Evolutionary conservation across 1,284 basidiomycete genomes (phyloP).

Genomic region (Coniferiporia weirii): DNA sequence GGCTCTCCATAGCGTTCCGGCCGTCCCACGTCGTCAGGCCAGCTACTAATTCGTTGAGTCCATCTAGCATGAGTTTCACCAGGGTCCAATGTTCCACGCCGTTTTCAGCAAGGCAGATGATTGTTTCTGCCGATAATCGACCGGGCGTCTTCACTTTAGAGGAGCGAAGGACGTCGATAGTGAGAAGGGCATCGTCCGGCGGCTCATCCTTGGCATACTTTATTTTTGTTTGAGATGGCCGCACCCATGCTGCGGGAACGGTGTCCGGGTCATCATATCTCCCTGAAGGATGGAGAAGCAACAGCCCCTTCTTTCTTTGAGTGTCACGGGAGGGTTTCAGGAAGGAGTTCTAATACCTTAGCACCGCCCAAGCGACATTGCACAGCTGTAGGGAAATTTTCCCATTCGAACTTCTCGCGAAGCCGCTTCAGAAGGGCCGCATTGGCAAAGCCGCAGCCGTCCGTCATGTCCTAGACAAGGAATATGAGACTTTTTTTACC

Average conservation of each 20-base stretch:
- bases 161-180: conserved; percentile 44
- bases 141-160: conserved; percentile 38
- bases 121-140: conserved; percentile 41
- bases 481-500: conserved; percentile 22
- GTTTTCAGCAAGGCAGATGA: conserved; percentile 49
- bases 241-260: conserved; percentile 33
- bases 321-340: neutral
- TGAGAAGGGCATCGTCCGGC: conserved; percentile 36
- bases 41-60: conserved; percentile 32
- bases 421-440: conserved; percentile 32
- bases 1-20: conserved; percentile 33
- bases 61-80: conserved; percentile 32
- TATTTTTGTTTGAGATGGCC: conserved; percentile 48
- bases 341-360: conserved; percentile 33
- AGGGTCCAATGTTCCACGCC: conserved; percentile 38
- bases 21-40: conserved; percentile 39
- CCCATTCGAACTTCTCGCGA: conserved; percentile 31
- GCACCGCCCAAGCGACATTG: conserved; percentile 43
- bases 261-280: conserved; percentile 23
- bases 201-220: conserved; percentile 28
- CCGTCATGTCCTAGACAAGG: conserved; percentile 40
- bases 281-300: conserved; percentile 34
- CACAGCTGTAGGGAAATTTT: conserved; percentile 40
- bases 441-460: conserved; percentile 47
- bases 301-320: conserved; percentile 35